These are phyloP conservation scores for Boletus eberwhitei DNA, from an alignment of 768 basidiomycete genomes.

Conservation along the genomic window DNA sequence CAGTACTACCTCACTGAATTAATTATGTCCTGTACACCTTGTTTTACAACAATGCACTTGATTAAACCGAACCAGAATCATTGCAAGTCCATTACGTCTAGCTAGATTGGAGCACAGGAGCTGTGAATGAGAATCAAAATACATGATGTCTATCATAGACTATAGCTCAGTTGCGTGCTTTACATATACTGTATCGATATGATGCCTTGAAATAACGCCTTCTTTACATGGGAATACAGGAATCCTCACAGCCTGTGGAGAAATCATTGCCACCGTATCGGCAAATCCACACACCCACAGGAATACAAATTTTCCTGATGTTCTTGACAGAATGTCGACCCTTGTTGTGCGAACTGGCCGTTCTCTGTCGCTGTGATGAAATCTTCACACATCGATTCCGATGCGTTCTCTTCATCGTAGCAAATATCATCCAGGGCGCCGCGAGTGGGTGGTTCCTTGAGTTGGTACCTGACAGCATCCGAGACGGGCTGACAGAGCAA, in stretches of 20 bases:
- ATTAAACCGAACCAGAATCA: background rate
- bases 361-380: constrained; percentile 4
- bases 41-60: constrained; percentile 8
- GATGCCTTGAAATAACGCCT: constrained; percentile 22
- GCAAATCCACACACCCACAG: constrained; percentile 15
- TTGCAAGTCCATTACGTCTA: background rate
- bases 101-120: background rate
- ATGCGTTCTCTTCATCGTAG: constrained; percentile 12
- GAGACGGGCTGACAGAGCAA: constrained; percentile 35
- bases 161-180: constrained; percentile 16
- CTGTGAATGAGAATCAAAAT: constrained; percentile 10
- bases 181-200: constrained; percentile 25
- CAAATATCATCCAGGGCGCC: constrained; percentile 1
- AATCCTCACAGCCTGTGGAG: background rate
- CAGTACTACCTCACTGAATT: constrained; percentile 4
- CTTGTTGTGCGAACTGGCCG: constrained; percentile 18
- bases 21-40: constrained; percentile 2
- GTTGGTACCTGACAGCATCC: constrained; percentile 30
- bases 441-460: constrained; percentile 14
- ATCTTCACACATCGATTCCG: constrained; percentile 21
- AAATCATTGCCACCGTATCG: constrained; percentile 24
- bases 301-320: constrained; percentile 17
- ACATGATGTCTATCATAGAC: constrained; percentile 22
- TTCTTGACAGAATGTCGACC: constrained; percentile 14
- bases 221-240: background rate